These are phyloP conservation scores for Hippophae tibetana DNA, from an alignment of 306 rosid genomes.

Conservation along the genomic window DNA sequence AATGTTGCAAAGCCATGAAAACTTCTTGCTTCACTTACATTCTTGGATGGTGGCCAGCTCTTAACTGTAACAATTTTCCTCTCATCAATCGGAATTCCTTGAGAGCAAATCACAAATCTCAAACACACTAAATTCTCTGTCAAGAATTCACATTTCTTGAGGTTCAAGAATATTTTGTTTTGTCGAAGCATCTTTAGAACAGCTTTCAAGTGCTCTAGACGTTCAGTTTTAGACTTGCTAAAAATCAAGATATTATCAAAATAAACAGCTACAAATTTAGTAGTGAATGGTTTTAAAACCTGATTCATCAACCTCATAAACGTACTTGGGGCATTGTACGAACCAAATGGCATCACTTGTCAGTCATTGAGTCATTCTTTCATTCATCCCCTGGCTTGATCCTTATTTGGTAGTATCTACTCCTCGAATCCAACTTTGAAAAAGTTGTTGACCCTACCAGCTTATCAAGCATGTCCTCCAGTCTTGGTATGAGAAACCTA, in stretches of 20 bases:
- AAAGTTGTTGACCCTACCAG: neutral
- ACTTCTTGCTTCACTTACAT: neutral
- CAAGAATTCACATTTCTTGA: neutral
- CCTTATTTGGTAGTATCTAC: no score
- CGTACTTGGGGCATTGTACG: no score
- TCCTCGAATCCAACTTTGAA: neutral
- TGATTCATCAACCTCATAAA: no score
- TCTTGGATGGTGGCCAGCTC: neutral
- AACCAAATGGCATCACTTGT: no score
- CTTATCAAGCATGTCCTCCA: neutral
- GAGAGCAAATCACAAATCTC: neutral
- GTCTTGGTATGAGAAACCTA: neutral
- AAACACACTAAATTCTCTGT: neutral
- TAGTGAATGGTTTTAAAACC: neutral
- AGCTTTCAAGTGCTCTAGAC: neutral
- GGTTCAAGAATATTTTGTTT: neutral
- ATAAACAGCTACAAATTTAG: neutral
- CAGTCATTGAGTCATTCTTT: no score
- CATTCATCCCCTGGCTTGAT: no score
- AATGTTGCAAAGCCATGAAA: neutral
- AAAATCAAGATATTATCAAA: neutral
- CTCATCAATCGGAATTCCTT: neutral
- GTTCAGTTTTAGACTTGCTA: neutral
- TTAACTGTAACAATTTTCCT: neutral
- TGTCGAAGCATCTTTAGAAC: neutral